These are phyloP conservation scores for Luffa acutangula DNA, from an alignment of 306 rosid genomes.

Conservation along the genomic window DNA sequence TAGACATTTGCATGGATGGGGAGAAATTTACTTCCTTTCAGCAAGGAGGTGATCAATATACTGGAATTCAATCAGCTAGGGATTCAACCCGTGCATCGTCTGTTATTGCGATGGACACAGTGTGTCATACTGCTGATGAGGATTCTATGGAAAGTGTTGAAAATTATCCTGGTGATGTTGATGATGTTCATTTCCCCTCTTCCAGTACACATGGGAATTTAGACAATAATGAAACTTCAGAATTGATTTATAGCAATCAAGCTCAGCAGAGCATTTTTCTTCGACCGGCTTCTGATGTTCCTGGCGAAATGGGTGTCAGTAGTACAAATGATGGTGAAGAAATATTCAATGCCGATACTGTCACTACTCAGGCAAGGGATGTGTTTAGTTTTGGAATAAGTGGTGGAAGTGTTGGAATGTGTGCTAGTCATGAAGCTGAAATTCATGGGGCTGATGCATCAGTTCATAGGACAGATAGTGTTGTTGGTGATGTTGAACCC, in stretches of 20 bases:
- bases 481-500: conserved; percentile 90
- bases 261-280: conserved; percentile 84
- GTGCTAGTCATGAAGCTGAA: conserved; percentile 99
- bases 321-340: conserved; percentile 90
- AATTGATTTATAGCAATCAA: conserved; percentile 77
- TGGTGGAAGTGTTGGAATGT: conserved; percentile 98
- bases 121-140: conserved; percentile 64
- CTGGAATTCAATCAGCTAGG: conserved; percentile 61
- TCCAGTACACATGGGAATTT: conserved; percentile 81
- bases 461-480: conserved; percentile 89
- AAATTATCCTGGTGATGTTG: conserved; percentile 75
- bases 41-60: conserved; percentile 56
- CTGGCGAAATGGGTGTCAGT: conserved; percentile 80
- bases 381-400: conserved; percentile 90
- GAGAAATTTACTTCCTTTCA: conserved; percentile 49
- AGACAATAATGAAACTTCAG: conserved; percentile 87
- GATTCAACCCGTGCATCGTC: conserved; percentile 95
- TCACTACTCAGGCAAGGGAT: conserved; percentile 82
- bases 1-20: conserved; percentile 55
- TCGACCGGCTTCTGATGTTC: conserved; percentile 60
- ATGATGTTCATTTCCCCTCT: conserved; percentile 88
- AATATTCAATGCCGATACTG: conserved; percentile 84
- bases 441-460: conserved; percentile 88
- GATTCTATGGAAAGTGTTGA: conserved; percentile 99
- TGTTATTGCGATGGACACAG: conserved; percentile 95